Percentiles rank a stretch among this genome's conserved stretches.
These are phyloP conservation scores for Penicillium sp. DNA, from an alignment of 2,329 filamentous ascomycete genomes.

Conservation along the genomic window DNA sequence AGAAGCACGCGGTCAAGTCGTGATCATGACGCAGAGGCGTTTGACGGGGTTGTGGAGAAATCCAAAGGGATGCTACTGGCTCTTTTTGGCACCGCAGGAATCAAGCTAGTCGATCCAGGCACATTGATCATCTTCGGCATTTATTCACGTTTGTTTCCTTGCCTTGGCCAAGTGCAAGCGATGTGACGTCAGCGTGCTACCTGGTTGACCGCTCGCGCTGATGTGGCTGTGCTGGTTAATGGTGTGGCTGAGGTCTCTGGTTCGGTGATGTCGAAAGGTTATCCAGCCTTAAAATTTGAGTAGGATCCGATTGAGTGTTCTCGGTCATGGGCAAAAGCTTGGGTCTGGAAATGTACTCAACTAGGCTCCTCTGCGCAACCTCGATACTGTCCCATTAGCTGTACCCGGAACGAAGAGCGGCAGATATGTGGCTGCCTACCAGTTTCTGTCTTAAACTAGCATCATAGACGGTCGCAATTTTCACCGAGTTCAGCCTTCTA, in stretches of 20 bases:
- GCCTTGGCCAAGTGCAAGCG: background rate
- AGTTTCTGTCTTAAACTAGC: background rate
- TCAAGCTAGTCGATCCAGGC: constrained; percentile 7
- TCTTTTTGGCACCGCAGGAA: background rate
- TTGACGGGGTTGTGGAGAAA: background rate
- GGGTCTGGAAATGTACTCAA: too few relatives aligned
- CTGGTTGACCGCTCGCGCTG: background rate
- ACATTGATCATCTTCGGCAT: background rate
- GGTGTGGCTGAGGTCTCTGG: background rate
- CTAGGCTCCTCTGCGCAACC: constrained; percentile 32
- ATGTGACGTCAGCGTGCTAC: background rate
- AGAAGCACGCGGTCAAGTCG: constrained; percentile 1
- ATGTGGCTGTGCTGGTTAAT: background rate
- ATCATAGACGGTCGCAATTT: background rate
- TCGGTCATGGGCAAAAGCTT: too few relatives aligned
- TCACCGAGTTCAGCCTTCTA: background rate
- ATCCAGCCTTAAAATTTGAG: background rate
- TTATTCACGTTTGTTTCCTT: background rate
- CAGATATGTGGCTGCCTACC: background rate
- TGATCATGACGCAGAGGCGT: constrained; percentile 19
- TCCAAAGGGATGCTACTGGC: background rate
- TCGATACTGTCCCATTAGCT: background rate
- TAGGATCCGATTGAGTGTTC: constrained; percentile 29
- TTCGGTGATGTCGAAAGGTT: background rate
- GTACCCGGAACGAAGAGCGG: too few relatives aligned